Base-by-base conservation (phyloP, 306 rosid genomes). In the Mimosa pudica region DNA sequence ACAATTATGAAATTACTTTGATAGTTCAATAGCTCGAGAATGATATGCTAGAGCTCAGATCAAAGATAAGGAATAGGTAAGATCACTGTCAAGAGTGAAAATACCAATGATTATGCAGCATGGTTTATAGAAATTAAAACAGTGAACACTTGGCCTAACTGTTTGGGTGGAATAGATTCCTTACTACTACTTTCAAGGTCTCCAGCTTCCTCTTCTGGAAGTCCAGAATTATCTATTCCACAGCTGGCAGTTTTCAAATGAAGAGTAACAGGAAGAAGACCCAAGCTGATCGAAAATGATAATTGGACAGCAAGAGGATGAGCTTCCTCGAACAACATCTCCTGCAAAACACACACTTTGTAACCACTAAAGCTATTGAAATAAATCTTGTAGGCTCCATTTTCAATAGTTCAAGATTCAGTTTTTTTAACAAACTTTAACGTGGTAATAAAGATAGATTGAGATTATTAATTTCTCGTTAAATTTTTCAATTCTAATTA, bases 191-290 rank as follows among this genome's bases (percentile, higher is more conserved):
- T 90, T 82, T 93, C 98, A 64, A 75, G 71, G 81, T 91, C 96
- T 77, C 86, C 92, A 42, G 89, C 91, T 75, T 91, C 92, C 84
- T 90, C 96, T 82, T 92, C 97, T 62, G 89, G 91, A 82, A 91
- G 90, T 83, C 72, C 97, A 80, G 93, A 86, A 77, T 79, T 91
- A 86, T 84, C 91, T 51, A 95, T 91, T 84, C 98, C 99, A 83
- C 98, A 93, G 64, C 97, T 84, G 58, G 85, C 89, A 57, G 99
- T 89, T 85, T 90, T 85, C 86, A 96, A 80, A 84, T 93, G 88
- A 83, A 93, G 79, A 68, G 92, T 86, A 73, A 90, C 90, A 74
- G 99, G 98, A 65, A 95, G 91, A 87, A 96, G 97, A 64, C 99
- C 99, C 83, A 93, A 82, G 89, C 99, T 93, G 49, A 87, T 79